Evolutionary conservation across 2,329 filamentous ascomycete species (phyloP).

Genomic region (Diplocarpon mali): DNA sequence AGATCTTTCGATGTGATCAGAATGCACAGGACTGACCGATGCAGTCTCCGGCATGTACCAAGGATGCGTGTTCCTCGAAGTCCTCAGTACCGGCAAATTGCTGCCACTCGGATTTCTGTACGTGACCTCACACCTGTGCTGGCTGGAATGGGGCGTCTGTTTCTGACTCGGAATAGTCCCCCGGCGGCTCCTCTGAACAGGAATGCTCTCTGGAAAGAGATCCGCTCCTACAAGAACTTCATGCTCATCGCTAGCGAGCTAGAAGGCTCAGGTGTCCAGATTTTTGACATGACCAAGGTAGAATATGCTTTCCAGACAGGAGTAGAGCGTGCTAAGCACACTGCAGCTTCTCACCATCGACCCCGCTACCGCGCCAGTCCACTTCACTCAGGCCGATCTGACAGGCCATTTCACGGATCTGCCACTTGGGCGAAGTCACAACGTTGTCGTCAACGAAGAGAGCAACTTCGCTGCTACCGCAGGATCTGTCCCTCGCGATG

Average conservation of each 20-base stretch:
- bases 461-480: conserved; percentile 28
- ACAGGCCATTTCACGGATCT: conserved; percentile 23
- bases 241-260: conserved; percentile 33
- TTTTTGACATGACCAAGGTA: conserved; percentile 40
- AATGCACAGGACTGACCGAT: conserved; percentile 11
- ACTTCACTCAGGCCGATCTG: conserved; percentile 29
- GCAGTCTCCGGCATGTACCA: neutral
- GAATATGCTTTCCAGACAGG: neutral
- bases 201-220: conserved; percentile 28
- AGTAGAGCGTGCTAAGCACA: neutral
- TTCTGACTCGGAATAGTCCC: neutral
- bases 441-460: conserved; percentile 33
- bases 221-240: conserved; percentile 29
- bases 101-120: conserved; percentile 32
- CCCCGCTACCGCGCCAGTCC: conserved; percentile 29
- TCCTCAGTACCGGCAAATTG: conserved; percentile 34
- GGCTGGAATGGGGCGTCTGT: conserved; percentile 26
- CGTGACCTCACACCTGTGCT: conserved; percentile 30
- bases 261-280: conserved; percentile 37
- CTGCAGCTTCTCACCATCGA: conserved; percentile 29
- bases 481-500: conserved; percentile 27
- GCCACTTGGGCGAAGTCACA: conserved; percentile 32
- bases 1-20: too few species aligned
- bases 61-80: conserved; percentile 33
- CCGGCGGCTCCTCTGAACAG: neutral